Conservation (phyloP, 352 stramenopile genomes). For the Globisporangium parvum region DNA sequence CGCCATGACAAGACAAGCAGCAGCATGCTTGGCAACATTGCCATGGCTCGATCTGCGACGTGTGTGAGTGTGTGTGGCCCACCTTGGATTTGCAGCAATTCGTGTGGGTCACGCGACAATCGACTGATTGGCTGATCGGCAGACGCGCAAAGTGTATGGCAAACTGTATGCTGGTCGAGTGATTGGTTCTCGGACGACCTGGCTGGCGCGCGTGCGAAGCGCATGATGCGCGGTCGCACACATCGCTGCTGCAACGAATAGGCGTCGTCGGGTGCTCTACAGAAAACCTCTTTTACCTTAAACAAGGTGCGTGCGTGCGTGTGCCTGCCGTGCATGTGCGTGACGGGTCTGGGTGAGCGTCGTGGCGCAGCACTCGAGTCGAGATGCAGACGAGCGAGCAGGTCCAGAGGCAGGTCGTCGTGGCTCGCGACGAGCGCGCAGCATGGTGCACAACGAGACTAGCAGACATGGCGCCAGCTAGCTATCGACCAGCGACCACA, state of each 20-base stretch:
- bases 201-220: conserved; percentile 16
- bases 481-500: too few species aligned
- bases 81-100: too few species aligned
- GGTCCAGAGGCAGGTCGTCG: neutral
- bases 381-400: neutral
- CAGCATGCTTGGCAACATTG: too few species aligned
- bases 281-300: conserved; percentile 77
- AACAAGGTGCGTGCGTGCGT: conserved; percentile 66
- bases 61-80: too few species aligned
- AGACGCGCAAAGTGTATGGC: conserved; percentile 15
- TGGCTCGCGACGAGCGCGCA: too few species aligned
- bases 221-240: neutral
- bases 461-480: too few species aligned
- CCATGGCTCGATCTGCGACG: conserved; percentile 9
- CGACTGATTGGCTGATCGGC: too few species aligned
- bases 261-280: conserved; percentile 69
- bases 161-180: conserved; percentile 59
- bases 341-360: neutral
- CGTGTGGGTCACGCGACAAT: neutral
- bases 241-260: conserved; percentile 31
- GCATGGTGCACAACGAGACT: too few species aligned
- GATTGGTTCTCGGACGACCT: conserved; percentile 71
- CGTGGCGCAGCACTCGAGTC: neutral
- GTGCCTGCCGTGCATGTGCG: too few species aligned
- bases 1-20: too few species aligned